Evolutionary conservation across 2,329 filamentous ascomycete species (phyloP).

Genomic region (Didymosphaeria variabile): DNA sequence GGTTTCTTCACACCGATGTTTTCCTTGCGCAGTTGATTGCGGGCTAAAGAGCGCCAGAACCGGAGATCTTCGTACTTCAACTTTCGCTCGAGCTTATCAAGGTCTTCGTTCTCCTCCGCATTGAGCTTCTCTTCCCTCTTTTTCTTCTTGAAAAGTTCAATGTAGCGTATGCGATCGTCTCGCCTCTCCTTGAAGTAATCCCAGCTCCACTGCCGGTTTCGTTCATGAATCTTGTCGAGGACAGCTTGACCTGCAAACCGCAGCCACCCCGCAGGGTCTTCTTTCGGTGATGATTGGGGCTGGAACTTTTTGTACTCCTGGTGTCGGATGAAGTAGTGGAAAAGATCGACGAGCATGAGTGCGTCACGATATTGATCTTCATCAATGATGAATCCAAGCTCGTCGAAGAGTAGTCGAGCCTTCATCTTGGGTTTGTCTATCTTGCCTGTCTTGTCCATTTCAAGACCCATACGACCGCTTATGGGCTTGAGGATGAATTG

Average conservation of each 20-base stretch:
- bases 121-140: slow-evolving; percentile 74
- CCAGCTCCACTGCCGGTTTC: slow-evolving; percentile 94
- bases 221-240: slow-evolving; percentile 91
- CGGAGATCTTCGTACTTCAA: slow-evolving; percentile 92
- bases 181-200: slow-evolving; percentile 91
- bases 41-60: slow-evolving; percentile 94
- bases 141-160: slow-evolving; percentile 94
- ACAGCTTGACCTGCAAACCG: slow-evolving; percentile 90
- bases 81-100: slow-evolving; percentile 84
- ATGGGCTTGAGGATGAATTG: slow-evolving; percentile 98
- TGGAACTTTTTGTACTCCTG: slow-evolving; percentile 96
- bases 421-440: slow-evolving; percentile 84
- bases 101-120: slow-evolving; percentile 73
- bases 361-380: slow-evolving; percentile 97
- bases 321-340: slow-evolving; percentile 97
- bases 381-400: slow-evolving; percentile 96
- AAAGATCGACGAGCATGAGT: slow-evolving; percentile 97
- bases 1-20: slow-evolving; percentile 86
- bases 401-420: slow-evolving; percentile 90
- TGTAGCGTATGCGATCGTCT: slow-evolving; percentile 88
- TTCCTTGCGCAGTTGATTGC: slow-evolving; percentile 95
- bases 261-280: slow-evolving; percentile 92
- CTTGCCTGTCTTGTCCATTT: slow-evolving; percentile 92
- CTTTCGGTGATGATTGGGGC: slow-evolving; percentile 83
- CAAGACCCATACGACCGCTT: slow-evolving; percentile 91